Evolutionary conservation across 1,284 basidiomycete genomes (phyloP), one percentile per base, ranked within the genome.

Genomic region (Fomes fomentarius): DNA sequence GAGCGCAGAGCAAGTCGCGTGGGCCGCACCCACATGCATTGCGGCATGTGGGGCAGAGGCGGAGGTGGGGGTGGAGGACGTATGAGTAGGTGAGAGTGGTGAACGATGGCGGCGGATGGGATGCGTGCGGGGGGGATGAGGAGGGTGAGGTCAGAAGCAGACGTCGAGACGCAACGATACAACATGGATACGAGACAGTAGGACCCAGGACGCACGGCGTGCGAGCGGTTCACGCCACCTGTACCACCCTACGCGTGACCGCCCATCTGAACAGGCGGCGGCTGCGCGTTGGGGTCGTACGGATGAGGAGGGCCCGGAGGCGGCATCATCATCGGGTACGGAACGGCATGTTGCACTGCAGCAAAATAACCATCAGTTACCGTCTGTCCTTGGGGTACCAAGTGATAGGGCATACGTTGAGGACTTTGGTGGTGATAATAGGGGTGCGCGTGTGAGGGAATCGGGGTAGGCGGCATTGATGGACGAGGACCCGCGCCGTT

Each of bases 361-460:
- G 52, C 52, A 37, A 41, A 42, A 41, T 47, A 35, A 67, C 60
- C 48, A 44, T 54, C 49, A 61, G 54, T 52, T 51, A 55, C 21
- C 24, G 9, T 38, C 47, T 35, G 50, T 45, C 44, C 54, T 26
- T 40, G 21, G 11, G 57, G 50, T 41, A 45, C 53, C 47, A 70
- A 63, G 70, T 40, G 52, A 61, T 54, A 61, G 58, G 49, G 63
- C 89, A 61, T 77, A 93, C 90, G 71, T 76, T 93, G 90, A 55
- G 91, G 91, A 67, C 89, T 91, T 67, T 91, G 89, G 66, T 91
- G 88, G 67, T 93, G 88, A 66, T 93, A 91, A 71, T 91, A 91
- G 68, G 87, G 83, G 64, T 93, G 90, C 21, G 90, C 86, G 66
- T 91, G 90, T 31, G 86, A 78, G 6, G 89, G 91, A 58, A 92